Base-by-base conservation (phyloP, 192 early-diverging fungal species). In the Phlyctochytrium arcticum region DNA sequence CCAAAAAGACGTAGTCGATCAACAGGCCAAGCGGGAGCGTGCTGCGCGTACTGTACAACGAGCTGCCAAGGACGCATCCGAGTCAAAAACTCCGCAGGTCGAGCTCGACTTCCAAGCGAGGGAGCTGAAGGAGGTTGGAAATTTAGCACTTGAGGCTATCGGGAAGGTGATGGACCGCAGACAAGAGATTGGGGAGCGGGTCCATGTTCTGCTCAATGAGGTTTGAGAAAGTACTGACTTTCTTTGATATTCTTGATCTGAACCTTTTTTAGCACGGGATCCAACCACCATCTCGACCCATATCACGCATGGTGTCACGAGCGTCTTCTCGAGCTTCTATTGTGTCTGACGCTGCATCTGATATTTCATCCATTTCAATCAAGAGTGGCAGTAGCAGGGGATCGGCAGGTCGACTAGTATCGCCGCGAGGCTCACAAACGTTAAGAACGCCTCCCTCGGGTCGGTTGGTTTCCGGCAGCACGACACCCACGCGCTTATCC, bases 71-170 rank as follows among this genome's bases (percentile, higher is more conserved):
- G 54, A 68, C 12, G 37, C 48, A 5, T 36, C 15, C 3, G 58
- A n/a, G 19, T 6, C 50, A 3, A 7, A 26, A 7, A 48, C 36
- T 4, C 30, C 36, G 3, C 57, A 51, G 5, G 75, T 73, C 39
- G 80, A 82, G 59, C 27, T 63, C 47, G 82, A 84, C 57, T 71
- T 84, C 49, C 17, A 36, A 23, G 65, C 78, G 5, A 60, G 82
- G 17, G 61, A 72, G 35, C 65, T 69, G 46, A 77, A 76, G 47
- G 82, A 84, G 32, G 48, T 78, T 3, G 75, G 78, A 12, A 78
- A 69, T 23, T 29, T 80, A 34, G 74, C 74, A 1, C 48, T 82
- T 51, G 71, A 54, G 31, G 76, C 77, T 32, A 26, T 76, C 3
- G 63, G 50, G 24, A 67, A 67, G 51, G 60, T 80, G 4, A 61